phyloP scores from a whole-genome alignment of 2,329 filamentous ascomycete species.

The Aspergillus bombycis region DNA sequence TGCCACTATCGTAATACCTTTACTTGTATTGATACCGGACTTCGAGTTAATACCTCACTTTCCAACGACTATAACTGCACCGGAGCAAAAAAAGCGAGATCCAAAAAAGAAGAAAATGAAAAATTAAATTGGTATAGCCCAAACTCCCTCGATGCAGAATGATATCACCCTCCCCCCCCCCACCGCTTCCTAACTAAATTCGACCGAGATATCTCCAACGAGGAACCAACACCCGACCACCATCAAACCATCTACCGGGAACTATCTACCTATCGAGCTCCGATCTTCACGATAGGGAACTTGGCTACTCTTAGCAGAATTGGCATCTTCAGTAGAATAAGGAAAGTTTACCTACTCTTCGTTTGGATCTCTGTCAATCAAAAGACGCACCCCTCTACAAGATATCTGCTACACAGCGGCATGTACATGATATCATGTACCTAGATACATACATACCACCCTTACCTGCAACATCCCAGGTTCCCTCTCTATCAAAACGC shows the following conservation, averaged over 20 bases:
- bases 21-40: neutral
- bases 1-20: neutral
- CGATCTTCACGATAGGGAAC: neutral
- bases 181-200: neutral
- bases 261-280: neutral
- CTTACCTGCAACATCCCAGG: neutral
- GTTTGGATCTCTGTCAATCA: neutral
- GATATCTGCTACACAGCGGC: no score
- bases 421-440: neutral
- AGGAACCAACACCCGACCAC: neutral
- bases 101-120: neutral
- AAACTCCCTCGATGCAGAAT: neutral
- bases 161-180: neutral
- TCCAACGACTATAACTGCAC: neutral
- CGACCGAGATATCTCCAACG: neutral
- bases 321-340: neutral
- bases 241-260: neutral
- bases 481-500: neutral
- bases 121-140: neutral
- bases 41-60: neutral
- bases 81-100: neutral
- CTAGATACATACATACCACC: neutral
- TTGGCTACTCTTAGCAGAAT: neutral
- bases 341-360: neutral
- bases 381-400: neutral